phyloP scores from a whole-genome alignment of 73 alveolate species.

The Blepharisma stoltei region DNA sequence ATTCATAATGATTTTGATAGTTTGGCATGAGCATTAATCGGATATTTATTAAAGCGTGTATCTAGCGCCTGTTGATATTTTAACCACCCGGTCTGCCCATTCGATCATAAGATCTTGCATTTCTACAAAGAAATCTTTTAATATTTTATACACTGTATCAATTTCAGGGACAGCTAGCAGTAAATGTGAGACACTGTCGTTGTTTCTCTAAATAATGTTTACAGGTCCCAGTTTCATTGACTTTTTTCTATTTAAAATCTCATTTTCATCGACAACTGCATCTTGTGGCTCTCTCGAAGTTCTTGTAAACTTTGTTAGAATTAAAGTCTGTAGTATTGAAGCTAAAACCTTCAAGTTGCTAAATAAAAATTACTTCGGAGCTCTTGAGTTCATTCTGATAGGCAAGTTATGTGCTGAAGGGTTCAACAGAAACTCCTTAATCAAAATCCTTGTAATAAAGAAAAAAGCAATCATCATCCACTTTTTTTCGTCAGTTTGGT shows the following conservation, averaged over 20 bases:
- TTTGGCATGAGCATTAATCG: no score
- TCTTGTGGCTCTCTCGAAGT: conserved; percentile 1
- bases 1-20: no score
- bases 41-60: no score
- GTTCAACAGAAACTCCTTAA: conserved; percentile 22
- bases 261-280: conserved; percentile 22
- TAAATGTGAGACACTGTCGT: background rate
- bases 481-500: conserved; percentile 4
- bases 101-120: background rate
- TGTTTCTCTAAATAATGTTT: conserved; percentile 10
- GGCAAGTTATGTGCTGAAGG: conserved; percentile 20
- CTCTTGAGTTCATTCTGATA: background rate
- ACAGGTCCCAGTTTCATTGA: background rate
- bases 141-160: background rate
- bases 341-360: conserved; percentile 19
- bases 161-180: background rate
- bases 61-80: background rate
- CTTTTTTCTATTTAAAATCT: background rate
- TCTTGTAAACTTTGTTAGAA: background rate
- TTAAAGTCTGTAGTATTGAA: background rate
- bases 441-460: conserved; percentile 34
- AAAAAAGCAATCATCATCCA: conserved; percentile 37
- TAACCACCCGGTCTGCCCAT: background rate
- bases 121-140: background rate
- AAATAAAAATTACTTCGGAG: background rate